phyloP scores from a whole-genome alignment of 139 green algal species.

The Diplosphaera chodatii region DNA sequence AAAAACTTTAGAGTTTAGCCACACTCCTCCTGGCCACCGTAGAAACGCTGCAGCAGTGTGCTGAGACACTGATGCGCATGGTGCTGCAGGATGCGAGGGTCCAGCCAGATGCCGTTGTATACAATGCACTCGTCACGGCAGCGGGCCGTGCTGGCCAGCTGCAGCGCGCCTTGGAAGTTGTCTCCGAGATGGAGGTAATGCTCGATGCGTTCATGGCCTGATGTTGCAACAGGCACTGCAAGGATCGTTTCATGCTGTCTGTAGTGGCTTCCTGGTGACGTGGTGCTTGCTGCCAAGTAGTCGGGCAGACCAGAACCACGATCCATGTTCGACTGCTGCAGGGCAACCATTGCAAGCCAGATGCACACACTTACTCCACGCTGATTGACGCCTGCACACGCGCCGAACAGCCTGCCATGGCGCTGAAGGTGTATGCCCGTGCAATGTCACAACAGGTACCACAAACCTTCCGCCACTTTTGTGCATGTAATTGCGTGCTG shows the following conservation, averaged over 20 bases:
- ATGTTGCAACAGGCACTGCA: too few species aligned
- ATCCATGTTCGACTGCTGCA: too few species aligned
- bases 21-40: too few species aligned
- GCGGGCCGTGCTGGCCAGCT: constrained; percentile 66
- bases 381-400: constrained; percentile 70
- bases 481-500: too few species aligned
- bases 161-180: constrained; percentile 65
- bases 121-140: constrained; percentile 69
- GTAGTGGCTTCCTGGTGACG: too few species aligned
- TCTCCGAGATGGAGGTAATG: constrained; percentile 52
- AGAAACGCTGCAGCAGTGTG: too few species aligned
- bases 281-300: too few species aligned
- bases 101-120: constrained; percentile 53
- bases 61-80: too few species aligned
- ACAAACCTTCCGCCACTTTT: neutral
- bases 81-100: constrained; percentile 23
- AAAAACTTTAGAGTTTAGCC: too few species aligned
- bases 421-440: constrained; percentile 57
- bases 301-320: neutral
- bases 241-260: too few species aligned
- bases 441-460: constrained; percentile 24
- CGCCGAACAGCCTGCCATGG: constrained; percentile 41
- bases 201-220: too few species aligned
- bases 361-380: constrained; percentile 51
- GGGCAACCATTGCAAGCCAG: constrained; percentile 9